phyloP scores from a whole-genome alignment of 2,329 filamentous ascomycete genomes.

The Byssothecium circinans region DNA sequence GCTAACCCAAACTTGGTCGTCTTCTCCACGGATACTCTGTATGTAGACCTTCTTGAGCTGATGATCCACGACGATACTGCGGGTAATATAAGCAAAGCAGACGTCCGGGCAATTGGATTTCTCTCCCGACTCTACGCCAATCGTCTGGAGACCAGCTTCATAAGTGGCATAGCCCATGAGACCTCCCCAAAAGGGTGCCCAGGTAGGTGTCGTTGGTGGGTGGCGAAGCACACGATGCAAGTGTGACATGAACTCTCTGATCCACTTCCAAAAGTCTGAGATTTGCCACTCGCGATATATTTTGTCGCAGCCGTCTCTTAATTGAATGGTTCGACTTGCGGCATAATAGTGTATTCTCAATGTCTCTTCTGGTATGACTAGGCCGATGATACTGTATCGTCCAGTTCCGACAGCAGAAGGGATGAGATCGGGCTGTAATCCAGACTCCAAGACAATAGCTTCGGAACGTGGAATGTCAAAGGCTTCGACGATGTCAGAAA shows the following conservation, averaged over 20 bases:
- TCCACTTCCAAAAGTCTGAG: conserved; percentile 43
- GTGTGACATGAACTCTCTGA: conserved; percentile 44
- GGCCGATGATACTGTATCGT: conserved; percentile 72
- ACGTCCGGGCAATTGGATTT: conserved; percentile 62
- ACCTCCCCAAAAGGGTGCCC: conserved; percentile 73
- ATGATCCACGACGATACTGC: conserved; percentile 78
- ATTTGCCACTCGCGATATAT: conserved; percentile 30
- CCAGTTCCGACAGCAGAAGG: conserved; percentile 56
- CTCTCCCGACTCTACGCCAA: conserved; percentile 51
- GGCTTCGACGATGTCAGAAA: conserved; percentile 41
- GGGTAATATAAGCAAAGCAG: conserved; percentile 74
- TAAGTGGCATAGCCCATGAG: conserved; percentile 85
- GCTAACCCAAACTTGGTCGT: conserved; percentile 53
- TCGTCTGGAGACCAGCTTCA: conserved; percentile 72
- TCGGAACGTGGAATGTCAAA: conserved; percentile 40
- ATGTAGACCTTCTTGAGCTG: conserved; percentile 62
- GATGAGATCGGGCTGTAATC: conserved; percentile 42
- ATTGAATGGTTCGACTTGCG: conserved; percentile 27
- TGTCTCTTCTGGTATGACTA: conserved; percentile 60
- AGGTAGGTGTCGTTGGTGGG: conserved; percentile 29
- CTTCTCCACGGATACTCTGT: conserved; percentile 62
- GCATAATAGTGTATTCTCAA: conserved; percentile 41
- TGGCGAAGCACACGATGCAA: conserved; percentile 29
- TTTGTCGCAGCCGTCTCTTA: conserved; percentile 31
- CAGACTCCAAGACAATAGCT: conserved; percentile 53